Evolutionary conservation across 202 grass and related monocot species (phyloP), one percentile per base, ranked within the genome.

Genomic region (Hordeum pubiflorum): DNA sequence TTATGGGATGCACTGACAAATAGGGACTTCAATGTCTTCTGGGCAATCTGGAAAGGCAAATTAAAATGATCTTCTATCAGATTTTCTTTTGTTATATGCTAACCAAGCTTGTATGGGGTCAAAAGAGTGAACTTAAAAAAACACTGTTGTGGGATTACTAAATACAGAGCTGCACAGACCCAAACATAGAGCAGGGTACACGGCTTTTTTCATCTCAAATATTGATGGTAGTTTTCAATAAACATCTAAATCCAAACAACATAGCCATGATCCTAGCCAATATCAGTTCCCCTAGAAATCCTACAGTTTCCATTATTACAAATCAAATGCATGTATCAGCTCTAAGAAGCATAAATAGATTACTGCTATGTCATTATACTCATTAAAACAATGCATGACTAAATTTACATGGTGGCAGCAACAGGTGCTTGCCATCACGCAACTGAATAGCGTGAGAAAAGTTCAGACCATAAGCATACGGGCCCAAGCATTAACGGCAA

Each of bases 41-140:
- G 80, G 17, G 88, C 92, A 86, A 98, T 88, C 95, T 98, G 92
- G 40, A 79, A 60, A 40, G 7, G 67, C 46, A 29, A 9, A 70
- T 34, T 34, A 14, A 78, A 80, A 6, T 9, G 17, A 80, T 43
- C 43, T 71, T 57, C 57, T 52, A 78, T 55, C 65, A 78, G 44
- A 40, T 9, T 58, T 54, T 14, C 46, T 27, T 41, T 33, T 31
- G 61, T 37, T 20, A 64, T 26, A 62, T 6, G 17, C 63, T 15
- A 21, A 26, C 9, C 3, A 33, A 54, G 69, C 21, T 43, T n/a
- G 46, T 52, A 48, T 23, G 18, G 22, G 23, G 10, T 59, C 36
- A 22, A 36, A 58, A 62, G 4, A 2, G 7, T 58, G 17, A 21
- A 24, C 17, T 6, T 10, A 31, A 22, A 74, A 58, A 75, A 21